Evolutionary conservation across 352 stramenopile species (phyloP).

Genomic region (Pythium phragmitis): DNA sequence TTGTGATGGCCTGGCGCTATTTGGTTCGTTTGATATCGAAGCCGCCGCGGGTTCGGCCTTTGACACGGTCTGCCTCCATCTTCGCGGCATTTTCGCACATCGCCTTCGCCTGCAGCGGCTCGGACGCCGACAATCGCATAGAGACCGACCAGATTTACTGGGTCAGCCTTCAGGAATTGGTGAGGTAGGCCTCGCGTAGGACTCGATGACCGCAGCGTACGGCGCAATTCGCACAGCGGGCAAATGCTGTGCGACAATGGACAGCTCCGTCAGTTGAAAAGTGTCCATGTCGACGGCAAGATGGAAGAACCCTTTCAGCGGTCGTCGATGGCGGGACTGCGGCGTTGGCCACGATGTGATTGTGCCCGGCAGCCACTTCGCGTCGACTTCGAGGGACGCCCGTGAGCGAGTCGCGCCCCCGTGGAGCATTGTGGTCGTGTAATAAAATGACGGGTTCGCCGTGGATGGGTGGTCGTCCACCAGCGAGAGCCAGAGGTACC

Average conservation of each 20-base stretch:
- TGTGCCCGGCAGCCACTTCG: conserved; percentile 50
- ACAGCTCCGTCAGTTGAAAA: conserved; percentile 33
- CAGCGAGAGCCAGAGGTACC: conserved; percentile 42
- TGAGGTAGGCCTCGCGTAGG: conserved; percentile 29
- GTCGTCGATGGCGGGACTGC: conserved; percentile 38
- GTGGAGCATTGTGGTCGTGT: conserved; percentile 38
- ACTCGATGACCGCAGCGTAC: conserved; percentile 52
- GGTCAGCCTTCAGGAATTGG: too few species aligned
- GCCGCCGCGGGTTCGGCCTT: too few species aligned
- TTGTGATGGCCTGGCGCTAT: too few species aligned
- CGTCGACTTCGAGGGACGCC: conserved; percentile 26
- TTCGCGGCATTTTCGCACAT: too few species aligned
- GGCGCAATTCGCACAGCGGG: conserved; percentile 31
- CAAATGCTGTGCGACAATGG: conserved; percentile 47
- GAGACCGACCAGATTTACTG: too few species aligned
- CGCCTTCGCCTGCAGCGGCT: too few species aligned
- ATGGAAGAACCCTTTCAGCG: conserved; percentile 47
- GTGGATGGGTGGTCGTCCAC: conserved; percentile 3
- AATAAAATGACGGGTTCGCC: background rate
- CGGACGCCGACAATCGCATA: too few species aligned
- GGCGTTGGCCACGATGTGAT: conserved; percentile 46
- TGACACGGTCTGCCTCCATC: too few species aligned
- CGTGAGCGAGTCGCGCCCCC: conserved; percentile 32
- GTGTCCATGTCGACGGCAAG: conserved; percentile 31
- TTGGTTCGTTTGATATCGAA: too few species aligned